Evolutionary conservation across 352 stramenopile species (phyloP).

Genomic region (Thalassiosira mediterranea): DNA sequence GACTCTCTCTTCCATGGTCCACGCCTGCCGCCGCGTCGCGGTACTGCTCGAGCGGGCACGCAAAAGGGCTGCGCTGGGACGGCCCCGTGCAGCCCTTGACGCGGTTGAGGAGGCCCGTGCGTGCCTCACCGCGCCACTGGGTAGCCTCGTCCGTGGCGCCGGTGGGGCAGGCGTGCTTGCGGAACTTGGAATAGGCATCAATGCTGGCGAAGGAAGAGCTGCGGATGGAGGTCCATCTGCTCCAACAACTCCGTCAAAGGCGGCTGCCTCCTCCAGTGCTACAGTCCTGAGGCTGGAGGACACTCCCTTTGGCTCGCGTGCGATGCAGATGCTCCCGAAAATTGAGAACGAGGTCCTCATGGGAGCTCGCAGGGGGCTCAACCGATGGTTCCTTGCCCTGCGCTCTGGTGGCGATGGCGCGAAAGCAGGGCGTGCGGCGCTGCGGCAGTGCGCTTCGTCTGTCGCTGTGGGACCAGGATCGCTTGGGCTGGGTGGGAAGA

Average conservation of each 20-base stretch:
- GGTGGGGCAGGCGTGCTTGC: slow-evolving; percentile 22
- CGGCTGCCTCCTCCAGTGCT: slow-evolving; percentile 10
- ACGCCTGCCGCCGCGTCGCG: slow-evolving; percentile 69
- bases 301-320: slow-evolving; percentile 78
- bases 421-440: slow-evolving; percentile 74
- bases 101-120: slow-evolving; percentile 79
- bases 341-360: slow-evolving; percentile 85
- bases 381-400: slow-evolving; percentile 81
- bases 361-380: slow-evolving; percentile 69
- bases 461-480: slow-evolving; percentile 70
- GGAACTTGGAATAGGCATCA: slow-evolving; percentile 4
- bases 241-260: slow-evolving; percentile 2
- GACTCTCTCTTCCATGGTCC: slow-evolving; percentile 72
- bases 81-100: slow-evolving; percentile 69
- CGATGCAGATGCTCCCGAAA: slow-evolving; percentile 79
- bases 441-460: slow-evolving; percentile 63
- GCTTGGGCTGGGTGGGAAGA: slow-evolving; percentile 72
- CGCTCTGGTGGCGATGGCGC: slow-evolving; percentile 76
- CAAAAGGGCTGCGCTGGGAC: slow-evolving; percentile 70
- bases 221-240: not conserved
- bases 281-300: slow-evolving; percentile 66
- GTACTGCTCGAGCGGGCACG: slow-evolving; percentile 69
- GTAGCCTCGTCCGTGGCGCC: slow-evolving; percentile 54
- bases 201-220: slow-evolving; percentile 2
- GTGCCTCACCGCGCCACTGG: slow-evolving; percentile 68